Base-by-base conservation (phyloP, 805 yeast genomes). In the Tetrapisispora fleetii region DNA sequence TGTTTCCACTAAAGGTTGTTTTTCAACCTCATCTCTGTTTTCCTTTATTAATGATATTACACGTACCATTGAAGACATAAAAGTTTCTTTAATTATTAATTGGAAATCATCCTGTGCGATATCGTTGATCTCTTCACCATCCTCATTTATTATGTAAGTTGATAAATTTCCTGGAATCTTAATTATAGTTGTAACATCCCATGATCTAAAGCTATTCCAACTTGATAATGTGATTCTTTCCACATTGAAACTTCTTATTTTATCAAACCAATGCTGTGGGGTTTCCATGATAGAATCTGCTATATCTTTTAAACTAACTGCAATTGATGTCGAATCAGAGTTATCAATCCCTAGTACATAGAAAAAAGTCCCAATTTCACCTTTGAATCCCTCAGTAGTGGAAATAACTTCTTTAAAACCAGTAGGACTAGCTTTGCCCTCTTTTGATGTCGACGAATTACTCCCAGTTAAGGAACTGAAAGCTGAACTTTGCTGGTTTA, bases 261-360 rank as follows among this genome's bases (percentile, higher is more conserved):
- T 85, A 10, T 88, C 88, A 67, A 83, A 84, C 93, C 93, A 84
- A 41, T 76, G 66, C 60, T 84, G 93, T 5, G 78, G 77, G 19
- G 75, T 68, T 49, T 75, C 78, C 30, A 74, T 61, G 32, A 84
- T 78, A 37, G 80, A 69, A 47, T 76, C 83, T 35, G 86, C 82
- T 51, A 84, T 59, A 5, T 78, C 75, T 60, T 82, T 83, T 48
- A 83, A 66, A 49, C 79, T 79, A 1, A 88, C 89, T 16, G 90
- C 90, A 48, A 84, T 79, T 1, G 87, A 75, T 1, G 90, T 84
- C 10, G 85, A 75, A 56, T 79, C 81, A 21, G 86, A 78, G 24
- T 83, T 80, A 59, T 84, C 89, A 2, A 81, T 73, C 3, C 93
- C 93, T 0, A 85, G 78, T 57, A 75, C 80, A 63, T 84, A 83